These are phyloP conservation scores for Esteya vermicola DNA, from an alignment of 2,329 filamentous ascomycete genomes.

Conservation along the genomic window DNA sequence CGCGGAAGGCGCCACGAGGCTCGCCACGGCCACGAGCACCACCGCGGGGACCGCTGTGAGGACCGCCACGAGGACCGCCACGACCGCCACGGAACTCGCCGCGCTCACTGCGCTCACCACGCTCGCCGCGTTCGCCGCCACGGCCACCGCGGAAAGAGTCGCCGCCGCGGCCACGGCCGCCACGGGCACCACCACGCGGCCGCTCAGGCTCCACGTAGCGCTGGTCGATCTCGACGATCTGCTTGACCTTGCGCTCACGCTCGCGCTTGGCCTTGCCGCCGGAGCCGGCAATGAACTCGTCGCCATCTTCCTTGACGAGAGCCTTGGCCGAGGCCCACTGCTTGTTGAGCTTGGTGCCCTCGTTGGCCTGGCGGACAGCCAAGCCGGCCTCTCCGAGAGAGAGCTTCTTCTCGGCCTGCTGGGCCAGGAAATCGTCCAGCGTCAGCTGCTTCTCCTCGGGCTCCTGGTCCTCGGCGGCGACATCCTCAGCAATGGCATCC, in stretches of 20 bases:
- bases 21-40: conserved; percentile 26
- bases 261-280: conserved; percentile 70
- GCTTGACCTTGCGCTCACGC: conserved; percentile 87
- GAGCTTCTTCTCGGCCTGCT: conserved; percentile 59
- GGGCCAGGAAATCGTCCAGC: conserved; percentile 74
- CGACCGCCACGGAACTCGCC: conserved; percentile 22
- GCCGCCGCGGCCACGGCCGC: conserved; percentile 27
- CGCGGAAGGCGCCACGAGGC: conserved; percentile 20
- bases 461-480: conserved; percentile 38
- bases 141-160: conserved; percentile 32
- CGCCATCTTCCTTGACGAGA: conserved; percentile 49
- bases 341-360: conserved; percentile 76
- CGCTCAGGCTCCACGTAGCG: conserved; percentile 61
- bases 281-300: conserved; percentile 63
- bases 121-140: conserved; percentile 23
- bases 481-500: conserved; percentile 66
- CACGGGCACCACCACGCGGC: conserved; percentile 38
- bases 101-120: no score
- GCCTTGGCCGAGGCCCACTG: conserved; percentile 83
- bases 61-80: conserved; percentile 27
- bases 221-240: conserved; percentile 77
- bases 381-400: conserved; percentile 46
- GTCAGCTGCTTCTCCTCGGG: conserved; percentile 81
- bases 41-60: conserved; percentile 27
- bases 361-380: conserved; percentile 79